A percentile compares a stretch with the other conserved stretches of the same genome.
These are phyloP conservation scores for Globisporangium emineosum DNA, from an alignment of 352 stramenopile species.

Conservation along the genomic window DNA sequence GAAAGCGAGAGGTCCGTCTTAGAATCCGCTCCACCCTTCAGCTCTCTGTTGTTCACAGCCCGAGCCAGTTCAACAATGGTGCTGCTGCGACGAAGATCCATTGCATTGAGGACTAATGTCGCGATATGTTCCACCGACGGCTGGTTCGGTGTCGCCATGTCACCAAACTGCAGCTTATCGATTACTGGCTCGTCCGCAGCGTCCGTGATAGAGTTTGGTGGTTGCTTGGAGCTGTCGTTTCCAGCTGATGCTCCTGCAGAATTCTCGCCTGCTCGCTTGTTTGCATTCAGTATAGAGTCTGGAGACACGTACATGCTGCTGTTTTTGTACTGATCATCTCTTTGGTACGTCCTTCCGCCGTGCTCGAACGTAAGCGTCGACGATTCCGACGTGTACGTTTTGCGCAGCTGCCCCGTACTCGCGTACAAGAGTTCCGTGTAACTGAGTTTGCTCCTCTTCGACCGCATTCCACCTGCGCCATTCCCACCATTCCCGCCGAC, in stretches of 20 bases:
- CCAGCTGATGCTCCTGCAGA: neutral
- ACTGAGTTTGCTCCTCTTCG: conserved; percentile 70
- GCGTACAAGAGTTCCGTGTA: conserved; percentile 82
- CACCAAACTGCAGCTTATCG: neutral
- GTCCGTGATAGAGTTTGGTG: conserved; percentile 13
- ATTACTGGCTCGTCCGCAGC: neutral
- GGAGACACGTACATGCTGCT: conserved; percentile 82
- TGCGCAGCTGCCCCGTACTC: conserved; percentile 74
- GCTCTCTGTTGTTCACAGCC: conserved; percentile 27
- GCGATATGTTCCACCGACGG: conserved; percentile 44
- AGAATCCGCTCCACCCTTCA: conserved; percentile 1
- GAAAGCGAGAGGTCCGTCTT: conserved; percentile 31
- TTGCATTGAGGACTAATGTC: conserved; percentile 42
- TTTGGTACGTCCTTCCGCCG: conserved; percentile 59
- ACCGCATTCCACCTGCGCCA: conserved; percentile 20
- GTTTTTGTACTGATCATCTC: conserved; percentile 77
- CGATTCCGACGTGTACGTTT: conserved; percentile 78
- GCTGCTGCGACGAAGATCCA: conserved; percentile 56
- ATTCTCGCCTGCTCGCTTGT: neutral
- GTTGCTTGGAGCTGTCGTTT: conserved; percentile 17
- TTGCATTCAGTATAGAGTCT: conserved; percentile 25
- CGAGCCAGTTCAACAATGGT: conserved; percentile 60
- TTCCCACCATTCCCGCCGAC: conserved; percentile 20
- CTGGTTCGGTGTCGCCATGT: neutral
- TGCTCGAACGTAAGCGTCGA: conserved; percentile 79